Base-by-base conservation (phyloP, 139 green algal species). In the Pedinophyceae sp. region DNA sequence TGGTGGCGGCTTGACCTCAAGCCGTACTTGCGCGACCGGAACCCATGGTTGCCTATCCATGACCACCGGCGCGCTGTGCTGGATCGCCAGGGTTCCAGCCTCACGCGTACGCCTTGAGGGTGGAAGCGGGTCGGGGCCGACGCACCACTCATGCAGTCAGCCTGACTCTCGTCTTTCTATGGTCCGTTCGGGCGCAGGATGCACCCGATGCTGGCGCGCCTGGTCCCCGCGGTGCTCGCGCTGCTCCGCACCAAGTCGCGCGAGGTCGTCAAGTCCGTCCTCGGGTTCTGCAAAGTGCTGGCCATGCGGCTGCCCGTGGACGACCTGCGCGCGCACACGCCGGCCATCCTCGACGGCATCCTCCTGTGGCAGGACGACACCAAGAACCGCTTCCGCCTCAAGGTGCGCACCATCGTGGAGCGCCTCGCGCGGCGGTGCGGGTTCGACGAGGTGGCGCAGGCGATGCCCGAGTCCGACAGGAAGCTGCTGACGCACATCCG, bases 341-440 rank as follows among this genome's bases (percentile, higher is more conserved):
- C 60, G 1, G 24, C 65, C 15, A 82, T 98, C 22, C 55, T 94
- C 41, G 81, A 95, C 56, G 87, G 84, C 20, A 53, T 93, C 53
- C 71, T 97, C 28, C 43, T 95, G 41, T 95, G 86, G 87, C 66
- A 62, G 0, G 73, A 86, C 30, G 89, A 98, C 78, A 76, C 63
- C 39, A 94, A 95, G 59, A 98, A 98, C 77, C 86, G 89, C 59
- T 96, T 96, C 74, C 80, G 78, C 49, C 64, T 93, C 26, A 95
- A 95, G 80, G 84, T 93, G 10, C 70, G 78, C 3, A 70, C 88
- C 2, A 81, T 97, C 20, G 55, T 98, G 25, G 88, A 97, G 78
- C 74, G 82, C 23, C 65, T 96, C 28, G 81, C 83, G 2, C 68
- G 77, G 48, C 73, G 79, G 38, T 89, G 78, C 56, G 89, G 89